Conservation (phyloP, 352 stramenopile genomes). For the Thalassiosira mediterranea region DNA sequence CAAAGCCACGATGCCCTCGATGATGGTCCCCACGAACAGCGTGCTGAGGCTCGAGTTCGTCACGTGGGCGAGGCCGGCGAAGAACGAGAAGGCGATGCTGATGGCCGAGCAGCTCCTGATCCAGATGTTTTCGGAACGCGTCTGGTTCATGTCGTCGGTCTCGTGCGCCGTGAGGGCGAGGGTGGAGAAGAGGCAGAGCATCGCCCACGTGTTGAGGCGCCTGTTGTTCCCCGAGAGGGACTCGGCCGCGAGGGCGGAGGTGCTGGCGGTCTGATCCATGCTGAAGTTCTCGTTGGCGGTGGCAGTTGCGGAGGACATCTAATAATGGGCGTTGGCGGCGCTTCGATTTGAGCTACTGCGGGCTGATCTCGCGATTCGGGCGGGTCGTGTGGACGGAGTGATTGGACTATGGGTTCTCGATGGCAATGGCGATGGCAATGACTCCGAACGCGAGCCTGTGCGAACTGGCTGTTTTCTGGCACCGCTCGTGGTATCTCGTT, state of each 20-base stretch:
- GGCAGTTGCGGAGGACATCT: too few relatives aligned
- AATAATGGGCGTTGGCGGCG: too few relatives aligned
- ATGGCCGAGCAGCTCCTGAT: constrained; percentile 34
- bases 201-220: constrained; percentile 38
- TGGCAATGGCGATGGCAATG: too few relatives aligned
- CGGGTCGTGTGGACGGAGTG: too few relatives aligned
- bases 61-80: constrained; percentile 23
- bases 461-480: too few relatives aligned
- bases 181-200: constrained; percentile 49
- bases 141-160: constrained; percentile 37
- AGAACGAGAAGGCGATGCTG: constrained; percentile 22
- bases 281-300: too few relatives aligned
- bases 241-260: background rate
- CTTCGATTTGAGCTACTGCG: too few relatives aligned
- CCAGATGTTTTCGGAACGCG: constrained; percentile 1
- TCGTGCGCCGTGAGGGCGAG: constrained; percentile 44
- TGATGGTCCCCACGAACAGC: constrained; percentile 50
- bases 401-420: too few relatives aligned
- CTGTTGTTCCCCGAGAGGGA: background rate
- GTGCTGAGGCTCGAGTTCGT: constrained; percentile 7
- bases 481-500: too few relatives aligned
- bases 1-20: constrained; percentile 39
- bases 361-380: too few relatives aligned
- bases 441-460: too few relatives aligned
- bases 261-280: background rate